Percentiles rank a stretch among this genome's conserved stretches.
Conservation (phyloP, 306 rosid genomes). For the Luffa aegyptiaca region DNA sequence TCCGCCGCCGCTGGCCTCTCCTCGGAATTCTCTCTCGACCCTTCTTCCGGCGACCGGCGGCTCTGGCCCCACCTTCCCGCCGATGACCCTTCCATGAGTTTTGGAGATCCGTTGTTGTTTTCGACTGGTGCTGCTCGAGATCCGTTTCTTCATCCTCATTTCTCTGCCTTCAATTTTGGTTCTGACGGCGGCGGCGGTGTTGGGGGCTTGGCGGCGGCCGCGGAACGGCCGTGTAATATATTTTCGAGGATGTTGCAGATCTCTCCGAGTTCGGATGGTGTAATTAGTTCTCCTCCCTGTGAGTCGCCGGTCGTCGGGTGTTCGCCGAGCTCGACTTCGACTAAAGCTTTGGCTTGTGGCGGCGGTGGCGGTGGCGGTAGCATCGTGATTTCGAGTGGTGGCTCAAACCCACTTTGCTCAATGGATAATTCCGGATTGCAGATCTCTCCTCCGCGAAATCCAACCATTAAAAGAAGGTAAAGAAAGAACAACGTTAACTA, state of each 20-base stretch:
- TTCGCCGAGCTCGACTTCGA: not conserved
- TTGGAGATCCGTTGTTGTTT: constrained; percentile 66
- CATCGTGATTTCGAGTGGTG: constrained; percentile 12
- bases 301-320: not conserved
- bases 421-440: constrained; percentile 40
- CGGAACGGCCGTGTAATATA: constrained; percentile 32
- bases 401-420: constrained; percentile 30
- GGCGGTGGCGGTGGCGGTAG: not conserved
- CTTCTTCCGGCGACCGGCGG: not conserved
- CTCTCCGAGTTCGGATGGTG: constrained; percentile 39
- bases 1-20: not conserved
- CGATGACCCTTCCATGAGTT: constrained; percentile 30
- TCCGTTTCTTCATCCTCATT: constrained; percentile 51
- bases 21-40: not conserved
- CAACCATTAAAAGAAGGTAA: constrained; percentile 72
- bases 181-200: not conserved
- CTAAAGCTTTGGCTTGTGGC: not conserved
- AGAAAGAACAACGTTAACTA: not conserved
- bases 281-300: not conserved
- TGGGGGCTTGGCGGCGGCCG: constrained; percentile 3
- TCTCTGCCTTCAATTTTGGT: not conserved
- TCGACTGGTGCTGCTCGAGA: constrained; percentile 33
- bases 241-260: constrained; percentile 86
- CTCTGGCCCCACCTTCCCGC: not conserved
- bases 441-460: constrained; percentile 89